Base-by-base conservation (phyloP, 1,284 basidiomycete genomes). In the Boletus smithii region DNA sequence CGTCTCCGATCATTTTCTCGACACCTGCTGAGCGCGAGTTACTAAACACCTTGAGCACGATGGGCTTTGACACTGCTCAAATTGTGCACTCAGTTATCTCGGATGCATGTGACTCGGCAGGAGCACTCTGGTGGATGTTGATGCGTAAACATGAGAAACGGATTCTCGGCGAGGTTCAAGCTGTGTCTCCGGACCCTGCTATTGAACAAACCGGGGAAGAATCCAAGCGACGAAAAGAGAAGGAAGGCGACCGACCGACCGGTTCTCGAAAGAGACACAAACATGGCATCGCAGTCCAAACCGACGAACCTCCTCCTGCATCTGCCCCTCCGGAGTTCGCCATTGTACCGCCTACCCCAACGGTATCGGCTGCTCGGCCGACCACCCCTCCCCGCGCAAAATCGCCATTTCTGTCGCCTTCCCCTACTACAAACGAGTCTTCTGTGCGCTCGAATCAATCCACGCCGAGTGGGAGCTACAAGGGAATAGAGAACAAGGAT, bases 71-170 rank as follows among this genome's bases (percentile, higher is more conserved):
- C 63, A 90, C 89, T 0, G 92, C 91, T 9, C 97, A 99, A 68
- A 88, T 98, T 48, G 85, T 89, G 17, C 95, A 99, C 65, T 93
- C 88, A 1, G 94, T 98, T 7, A 75, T 89, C 37, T 88, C 80
- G 22, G 83, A 97, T 67, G 95, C 97, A 0, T 99, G 95, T 62
- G 95, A 99, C 67, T 78, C 90, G 0, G 81, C 88, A 6, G 89
- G 93, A 9, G 92, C 95, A 1, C 72, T 92, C 10, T 99, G 95
- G 95, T 99, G 97, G 97, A 90, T 97, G 76, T 71, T 99, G 42
- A 84, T 88, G 60, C 80, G 85, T 56, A 89, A 85, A 59, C 77
- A 83, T 8, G 85, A 90, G 65, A 84, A 81, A 60, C 80, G 76
- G 48, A 71, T 74, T 11, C 27, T 76, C 20, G 70, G 57, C n/a